These are phyloP conservation scores for Piper longum DNA, from an alignment of 164 flowering plant species.

Conservation along the genomic window DNA sequence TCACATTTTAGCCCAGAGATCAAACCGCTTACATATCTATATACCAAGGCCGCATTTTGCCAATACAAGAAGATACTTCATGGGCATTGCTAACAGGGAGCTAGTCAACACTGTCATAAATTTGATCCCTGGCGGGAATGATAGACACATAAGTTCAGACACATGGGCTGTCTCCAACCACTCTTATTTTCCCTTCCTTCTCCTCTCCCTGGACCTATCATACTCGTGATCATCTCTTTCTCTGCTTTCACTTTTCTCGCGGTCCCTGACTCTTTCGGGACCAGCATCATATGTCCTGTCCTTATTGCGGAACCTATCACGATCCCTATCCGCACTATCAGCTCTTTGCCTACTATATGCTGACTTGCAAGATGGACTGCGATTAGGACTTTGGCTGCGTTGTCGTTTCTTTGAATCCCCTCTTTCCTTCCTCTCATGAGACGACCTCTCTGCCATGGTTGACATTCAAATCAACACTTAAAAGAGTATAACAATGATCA, in stretches of 20 bases:
- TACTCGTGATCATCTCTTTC: slow-evolving; percentile 37
- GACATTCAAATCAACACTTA: background rate
- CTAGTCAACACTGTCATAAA: no score
- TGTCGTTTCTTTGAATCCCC: slow-evolving; percentile 60
- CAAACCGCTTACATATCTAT: no score
- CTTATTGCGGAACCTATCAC: slow-evolving; percentile 39
- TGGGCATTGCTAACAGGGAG: no score
- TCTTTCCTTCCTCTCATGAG: slow-evolving; percentile 49
- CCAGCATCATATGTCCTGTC: slow-evolving; percentile 37
- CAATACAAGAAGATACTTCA: no score
- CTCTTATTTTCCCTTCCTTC: slow-evolving; percentile 30
- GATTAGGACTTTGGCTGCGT: slow-evolving; percentile 53
- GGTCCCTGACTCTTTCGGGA: slow-evolving; percentile 30
- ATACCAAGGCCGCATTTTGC: no score
- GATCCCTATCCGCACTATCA: slow-evolving; percentile 28
- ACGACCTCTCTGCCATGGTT: slow-evolving; percentile 38
- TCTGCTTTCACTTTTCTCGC: slow-evolving; percentile 43
- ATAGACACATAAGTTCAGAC: background rate
- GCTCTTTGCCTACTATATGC: slow-evolving; percentile 41
- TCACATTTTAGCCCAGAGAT: no score
- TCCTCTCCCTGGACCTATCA: slow-evolving; percentile 21
- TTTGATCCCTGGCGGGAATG: no score
- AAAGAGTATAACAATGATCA: background rate
- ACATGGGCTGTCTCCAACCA: background rate
- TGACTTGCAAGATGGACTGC: slow-evolving; percentile 58